Base-by-base conservation (phyloP, 1,284 basidiomycete genomes). In the Neolentinus lepideus region DNA sequence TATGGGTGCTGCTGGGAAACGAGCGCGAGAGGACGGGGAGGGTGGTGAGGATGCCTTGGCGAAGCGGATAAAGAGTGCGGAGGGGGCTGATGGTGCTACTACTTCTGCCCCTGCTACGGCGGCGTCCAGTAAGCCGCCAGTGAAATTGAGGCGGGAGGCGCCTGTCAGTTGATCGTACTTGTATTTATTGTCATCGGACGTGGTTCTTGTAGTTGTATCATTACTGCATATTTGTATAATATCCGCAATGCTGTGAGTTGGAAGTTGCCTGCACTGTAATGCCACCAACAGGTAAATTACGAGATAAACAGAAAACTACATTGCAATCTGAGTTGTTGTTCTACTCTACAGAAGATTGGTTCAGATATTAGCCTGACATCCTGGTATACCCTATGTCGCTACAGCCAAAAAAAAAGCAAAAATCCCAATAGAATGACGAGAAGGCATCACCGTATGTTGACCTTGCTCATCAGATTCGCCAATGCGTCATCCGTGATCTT, bases 11-110 rank as follows among this genome's bases (percentile, higher is more conserved):
- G 84, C 85, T 12, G 71, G 64, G 21, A 90, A 90, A 62, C 79
- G 88, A 21, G 77, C 80, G 38, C 75, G 86, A 21, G 88, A 88
- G 54, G 81, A 85, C 38, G 75, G 70, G 19, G 69, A 75, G 22
- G 38, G 38, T 9, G 59, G 67, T 0, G 83, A 84, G 31, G 82
- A 84, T 60, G 81, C 85, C 3, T 71, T 89, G 19, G 84, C 80
- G 0, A 90, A 90, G 63, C 79, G 88, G 36, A 60, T 88, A 58
- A 90, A 88, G 66, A 81, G 84, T 51, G 78, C 79, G 21, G 67
- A 64, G 6, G 29, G 29, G 12, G 54, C 52, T 55, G 46, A 35
- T 21, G 14, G 52, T 26, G 48, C 19, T 16, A 12, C 19, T 8
- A 51, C 29, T 31, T 4, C 29, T 31, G 29, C 29, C 6, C 29